These are phyloP conservation scores for Tinospora cordifolia DNA, from an alignment of 164 flowering plant species.

Conservation along the genomic window DNA sequence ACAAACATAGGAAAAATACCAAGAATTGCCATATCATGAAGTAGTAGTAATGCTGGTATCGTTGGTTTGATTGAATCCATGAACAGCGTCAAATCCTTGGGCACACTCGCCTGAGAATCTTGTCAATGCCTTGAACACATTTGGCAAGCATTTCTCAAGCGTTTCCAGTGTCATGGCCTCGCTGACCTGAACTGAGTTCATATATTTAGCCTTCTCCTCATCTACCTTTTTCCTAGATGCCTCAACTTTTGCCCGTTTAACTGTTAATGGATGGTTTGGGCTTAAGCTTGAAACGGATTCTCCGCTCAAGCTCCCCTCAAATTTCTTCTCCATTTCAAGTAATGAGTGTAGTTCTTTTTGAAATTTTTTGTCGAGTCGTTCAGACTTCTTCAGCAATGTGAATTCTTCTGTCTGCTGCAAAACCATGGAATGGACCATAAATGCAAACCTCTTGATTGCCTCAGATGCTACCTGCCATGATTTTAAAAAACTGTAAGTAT, in stretches of 20 bases:
- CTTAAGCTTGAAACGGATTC: constrained; percentile 23
- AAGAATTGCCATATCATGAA: background rate
- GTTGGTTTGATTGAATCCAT: constrained; percentile 11
- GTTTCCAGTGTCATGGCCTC: constrained; percentile 51
- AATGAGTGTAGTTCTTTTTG: constrained; percentile 43
- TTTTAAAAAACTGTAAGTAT: background rate
- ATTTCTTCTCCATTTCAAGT: constrained; percentile 49
- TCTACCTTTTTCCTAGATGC: constrained; percentile 45
- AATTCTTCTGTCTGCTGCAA: constrained; percentile 58
- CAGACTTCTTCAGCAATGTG: constrained; percentile 34
- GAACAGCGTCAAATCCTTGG: constrained; percentile 43
- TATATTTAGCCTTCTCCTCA: constrained; percentile 49
- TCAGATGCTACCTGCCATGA: constrained; percentile 55
- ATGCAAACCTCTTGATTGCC: constrained; percentile 53
- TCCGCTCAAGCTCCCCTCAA: constrained; percentile 19
- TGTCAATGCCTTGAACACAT: constrained; percentile 55
- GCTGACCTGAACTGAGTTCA: constrained; percentile 36
- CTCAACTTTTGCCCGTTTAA: constrained; percentile 48
- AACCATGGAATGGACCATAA: constrained; percentile 47
- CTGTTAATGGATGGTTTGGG: constrained; percentile 46
- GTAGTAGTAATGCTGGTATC: too few relatives aligned
- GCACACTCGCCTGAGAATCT: constrained; percentile 46
- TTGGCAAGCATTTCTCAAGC: constrained; percentile 62
- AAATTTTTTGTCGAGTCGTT: constrained; percentile 48
- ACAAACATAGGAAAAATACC: background rate